These are phyloP conservation scores for Pyrenophora graminea DNA, from an alignment of 2,329 filamentous ascomycete species.

Conservation along the genomic window DNA sequence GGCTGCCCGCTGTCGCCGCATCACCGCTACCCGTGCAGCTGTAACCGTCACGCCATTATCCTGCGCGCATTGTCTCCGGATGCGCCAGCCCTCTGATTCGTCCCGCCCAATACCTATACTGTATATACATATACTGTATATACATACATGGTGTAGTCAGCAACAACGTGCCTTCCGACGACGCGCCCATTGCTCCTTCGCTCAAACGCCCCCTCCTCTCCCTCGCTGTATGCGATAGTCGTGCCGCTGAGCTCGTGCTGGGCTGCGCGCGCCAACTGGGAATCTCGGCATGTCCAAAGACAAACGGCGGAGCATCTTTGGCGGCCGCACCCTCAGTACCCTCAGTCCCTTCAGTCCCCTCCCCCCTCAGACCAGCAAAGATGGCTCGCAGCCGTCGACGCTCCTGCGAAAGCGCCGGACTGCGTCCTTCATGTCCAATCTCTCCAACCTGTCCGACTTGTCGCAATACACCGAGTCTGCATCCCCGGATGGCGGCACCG, in stretches of 20 bases:
- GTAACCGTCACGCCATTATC: conserved; percentile 3
- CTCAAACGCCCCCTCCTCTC: conserved; percentile 12
- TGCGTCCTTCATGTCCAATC: conserved; percentile 41
- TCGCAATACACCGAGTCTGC: conserved; percentile 31
- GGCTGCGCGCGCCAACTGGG: conserved; percentile 31
- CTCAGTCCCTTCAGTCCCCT: conserved; percentile 39
- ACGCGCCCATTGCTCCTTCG: conserved; percentile 15
- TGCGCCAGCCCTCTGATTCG: conserved; percentile 18
- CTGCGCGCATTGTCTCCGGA: conserved; percentile 10
- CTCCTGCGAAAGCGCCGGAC: conserved; percentile 46
- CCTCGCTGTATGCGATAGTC: conserved; percentile 27
- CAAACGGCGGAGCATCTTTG: conserved; percentile 47
- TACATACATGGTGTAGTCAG: not conserved
- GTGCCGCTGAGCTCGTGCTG: conserved; percentile 34
- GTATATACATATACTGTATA: too few species aligned
- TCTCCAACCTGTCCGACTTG: conserved; percentile 38
- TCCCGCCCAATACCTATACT: not conserved
- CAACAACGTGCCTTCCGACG: conserved; percentile 1
- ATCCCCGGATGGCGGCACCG: conserved; percentile 17
- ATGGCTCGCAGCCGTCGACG: conserved; percentile 43
- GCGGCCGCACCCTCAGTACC: conserved; percentile 37
- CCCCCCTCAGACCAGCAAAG: conserved; percentile 32
- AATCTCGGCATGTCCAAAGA: conserved; percentile 42
- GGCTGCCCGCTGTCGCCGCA: not conserved
- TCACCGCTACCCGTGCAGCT: not conserved